A percentile compares a stretch with the other conserved stretches of the same genome.
phyloP scores from a whole-genome alignment of 1,139 yeast genomes.

The Zygosaccharomyces sapae region DNA sequence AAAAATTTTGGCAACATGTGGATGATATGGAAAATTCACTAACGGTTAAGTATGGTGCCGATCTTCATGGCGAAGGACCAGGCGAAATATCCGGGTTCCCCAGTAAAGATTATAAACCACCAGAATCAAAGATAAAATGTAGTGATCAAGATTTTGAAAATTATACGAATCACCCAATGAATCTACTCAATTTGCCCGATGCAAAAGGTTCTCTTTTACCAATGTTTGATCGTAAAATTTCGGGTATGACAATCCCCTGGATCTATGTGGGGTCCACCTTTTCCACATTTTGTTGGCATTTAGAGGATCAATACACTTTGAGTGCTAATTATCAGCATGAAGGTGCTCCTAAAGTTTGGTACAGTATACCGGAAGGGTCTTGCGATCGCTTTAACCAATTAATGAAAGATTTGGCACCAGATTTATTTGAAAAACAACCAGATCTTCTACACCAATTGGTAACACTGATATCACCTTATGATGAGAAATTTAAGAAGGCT shows the following conservation, averaged over 20 bases:
- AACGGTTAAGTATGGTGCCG: conserved; percentile 72
- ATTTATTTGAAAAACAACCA: conserved; percentile 78
- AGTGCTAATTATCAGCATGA: conserved; percentile 75
- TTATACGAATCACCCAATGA: conserved; percentile 59
- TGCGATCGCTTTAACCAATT: conserved; percentile 53
- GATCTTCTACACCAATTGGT: conserved; percentile 85
- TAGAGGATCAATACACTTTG: conserved; percentile 74
- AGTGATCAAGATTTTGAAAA: conserved; percentile 35
- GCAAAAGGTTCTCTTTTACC: conserved; percentile 61
- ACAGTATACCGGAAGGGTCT: conserved; percentile 59
- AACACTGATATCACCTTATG: conserved; percentile 68
- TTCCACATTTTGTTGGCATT: conserved; percentile 83
- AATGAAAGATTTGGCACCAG: conserved; percentile 66
- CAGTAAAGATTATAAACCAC: conserved; percentile 34
- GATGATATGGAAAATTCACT: conserved; percentile 46
- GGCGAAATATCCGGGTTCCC: conserved; percentile 72
- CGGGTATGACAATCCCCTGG: conserved; percentile 87
- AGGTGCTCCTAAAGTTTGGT: conserved; percentile 77
- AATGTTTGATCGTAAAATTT: conserved; percentile 55
- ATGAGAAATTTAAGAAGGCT: conserved; percentile 41
- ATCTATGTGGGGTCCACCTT: conserved; percentile 68
- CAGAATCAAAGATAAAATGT: conserved; percentile 23
- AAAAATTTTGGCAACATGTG: conserved; percentile 53
- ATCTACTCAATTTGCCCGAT: conserved; percentile 62
- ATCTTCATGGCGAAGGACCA: conserved; percentile 56